These are phyloP conservation scores for Chaetomiaceae sp. DNA, from an alignment of 2,329 filamentous ascomycete genomes.

Conservation along the genomic window DNA sequence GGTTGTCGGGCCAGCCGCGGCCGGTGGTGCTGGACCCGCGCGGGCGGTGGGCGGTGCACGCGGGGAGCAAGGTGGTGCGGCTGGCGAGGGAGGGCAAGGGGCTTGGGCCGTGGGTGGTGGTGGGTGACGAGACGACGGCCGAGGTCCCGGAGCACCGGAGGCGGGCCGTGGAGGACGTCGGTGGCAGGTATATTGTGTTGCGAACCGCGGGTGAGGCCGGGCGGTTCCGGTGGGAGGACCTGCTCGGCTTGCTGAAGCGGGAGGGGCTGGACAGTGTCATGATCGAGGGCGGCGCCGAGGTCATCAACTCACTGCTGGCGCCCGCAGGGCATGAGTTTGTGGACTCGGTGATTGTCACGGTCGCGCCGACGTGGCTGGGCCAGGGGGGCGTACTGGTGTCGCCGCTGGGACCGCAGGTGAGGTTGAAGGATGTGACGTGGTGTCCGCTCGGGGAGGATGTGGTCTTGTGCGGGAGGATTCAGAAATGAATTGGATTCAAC, in stretches of 20 bases:
- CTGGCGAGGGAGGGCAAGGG: slow-evolving; percentile 62
- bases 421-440: slow-evolving; percentile 66
- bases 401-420: slow-evolving; percentile 61
- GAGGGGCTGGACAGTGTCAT: slow-evolving; percentile 73
- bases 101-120: slow-evolving; percentile 68
- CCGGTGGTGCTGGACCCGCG: slow-evolving; percentile 79
- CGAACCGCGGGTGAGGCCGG: slow-evolving; percentile 19
- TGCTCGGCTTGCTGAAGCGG: slow-evolving; percentile 53
- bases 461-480: slow-evolving; percentile 64
- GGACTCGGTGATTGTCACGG: slow-evolving; percentile 77
- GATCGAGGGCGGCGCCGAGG: slow-evolving; percentile 80
- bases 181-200: slow-evolving; percentile 46
- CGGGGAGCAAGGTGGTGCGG: slow-evolving; percentile 59
- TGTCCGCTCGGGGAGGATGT: slow-evolving; percentile 76
- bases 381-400: slow-evolving; percentile 74
- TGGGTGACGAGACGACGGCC: slow-evolving; percentile 41
- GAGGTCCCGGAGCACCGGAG: slow-evolving; percentile 36
- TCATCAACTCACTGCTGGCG: slow-evolving; percentile 78
- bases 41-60: slow-evolving; percentile 63
- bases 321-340: slow-evolving; percentile 53
- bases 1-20: slow-evolving; percentile 71
- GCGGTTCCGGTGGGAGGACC: slow-evolving; percentile 57
- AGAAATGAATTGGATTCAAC: neutral
- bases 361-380: slow-evolving; percentile 88
- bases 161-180: slow-evolving; percentile 41